Conservation (phyloP, 495 filamentous ascomycete genomes). For the Penicillium antarcticum region DNA sequence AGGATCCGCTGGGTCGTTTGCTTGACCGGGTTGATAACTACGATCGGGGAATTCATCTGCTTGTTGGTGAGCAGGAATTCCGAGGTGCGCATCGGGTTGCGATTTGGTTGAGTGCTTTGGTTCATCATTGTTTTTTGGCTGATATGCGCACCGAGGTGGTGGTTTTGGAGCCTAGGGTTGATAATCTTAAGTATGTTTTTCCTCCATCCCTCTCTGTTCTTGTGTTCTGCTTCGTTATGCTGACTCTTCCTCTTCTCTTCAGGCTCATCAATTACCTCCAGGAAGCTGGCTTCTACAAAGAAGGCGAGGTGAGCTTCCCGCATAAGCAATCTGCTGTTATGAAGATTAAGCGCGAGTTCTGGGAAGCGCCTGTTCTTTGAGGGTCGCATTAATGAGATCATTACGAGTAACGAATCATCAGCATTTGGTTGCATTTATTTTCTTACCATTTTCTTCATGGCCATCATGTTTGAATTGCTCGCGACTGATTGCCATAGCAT, state of each 20-base stretch:
- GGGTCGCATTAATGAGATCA: slow-evolving; percentile 16
- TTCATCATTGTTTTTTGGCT: slow-evolving; percentile 77
- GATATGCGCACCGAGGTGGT: slow-evolving; percentile 81
- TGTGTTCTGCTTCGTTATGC: background rate
- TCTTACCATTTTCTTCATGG: too few relatives aligned
- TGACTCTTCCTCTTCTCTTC: slow-evolving; percentile 4
- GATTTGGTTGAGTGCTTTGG: slow-evolving; percentile 78
- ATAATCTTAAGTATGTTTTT: slow-evolving; percentile 75
- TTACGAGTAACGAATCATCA: slow-evolving; percentile 7
- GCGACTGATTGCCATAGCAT: too few relatives aligned
- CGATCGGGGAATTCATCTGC: slow-evolving; percentile 82
- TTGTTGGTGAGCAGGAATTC: slow-evolving; percentile 92
- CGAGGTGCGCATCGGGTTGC: slow-evolving; percentile 70
- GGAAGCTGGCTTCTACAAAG: slow-evolving; percentile 78
- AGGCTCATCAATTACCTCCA: slow-evolving; percentile 80
- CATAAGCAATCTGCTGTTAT: slow-evolving; percentile 92
- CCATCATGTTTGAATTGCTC: too few relatives aligned
- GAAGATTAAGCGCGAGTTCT: slow-evolving; percentile 75
- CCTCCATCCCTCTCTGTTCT: background rate
- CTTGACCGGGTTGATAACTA: slow-evolving; percentile 69
- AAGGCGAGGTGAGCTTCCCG: slow-evolving; percentile 82
- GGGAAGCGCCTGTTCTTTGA: slow-evolving; percentile 73
- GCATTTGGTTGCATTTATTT: too few relatives aligned
- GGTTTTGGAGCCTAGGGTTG: slow-evolving; percentile 84
- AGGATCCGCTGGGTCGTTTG: slow-evolving; percentile 71